phyloP scores from a whole-genome alignment of 1,284 basidiomycete genomes.

The Pyrrhoderma noxium region DNA sequence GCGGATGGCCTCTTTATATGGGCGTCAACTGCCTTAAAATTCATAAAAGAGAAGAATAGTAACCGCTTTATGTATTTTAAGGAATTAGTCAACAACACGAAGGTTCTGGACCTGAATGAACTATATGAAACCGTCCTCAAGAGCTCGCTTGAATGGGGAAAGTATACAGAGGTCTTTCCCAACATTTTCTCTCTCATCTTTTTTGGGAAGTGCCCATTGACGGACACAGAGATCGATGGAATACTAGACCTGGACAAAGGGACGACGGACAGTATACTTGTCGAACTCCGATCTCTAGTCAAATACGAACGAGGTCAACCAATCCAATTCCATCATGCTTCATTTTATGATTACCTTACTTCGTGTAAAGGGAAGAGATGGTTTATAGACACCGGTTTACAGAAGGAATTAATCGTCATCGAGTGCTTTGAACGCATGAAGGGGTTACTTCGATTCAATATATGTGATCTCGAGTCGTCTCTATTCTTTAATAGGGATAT shows the following conservation, averaged over 20 bases:
- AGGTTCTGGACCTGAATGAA: not conserved
- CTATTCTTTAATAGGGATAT: not conserved
- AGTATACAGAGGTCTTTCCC: not conserved
- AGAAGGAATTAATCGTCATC: not conserved
- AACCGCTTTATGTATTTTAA: too few species aligned
- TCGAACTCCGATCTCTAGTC: not conserved
- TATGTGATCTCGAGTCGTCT: not conserved
- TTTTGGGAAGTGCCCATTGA: not conserved
- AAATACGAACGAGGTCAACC: not conserved
- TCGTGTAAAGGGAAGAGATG: not conserved
- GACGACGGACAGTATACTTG: too few species aligned
- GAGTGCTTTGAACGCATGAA: not conserved
- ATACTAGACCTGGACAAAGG: not conserved
- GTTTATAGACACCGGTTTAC: not conserved
- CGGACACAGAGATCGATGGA: not conserved
- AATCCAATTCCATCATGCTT: not conserved
- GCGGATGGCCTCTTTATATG: constrained; percentile 27
- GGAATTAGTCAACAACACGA: too few species aligned
- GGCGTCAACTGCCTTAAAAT: constrained; percentile 25
- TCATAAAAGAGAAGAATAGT: too few species aligned
- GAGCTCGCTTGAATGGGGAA: not conserved
- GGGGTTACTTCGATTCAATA: not conserved
- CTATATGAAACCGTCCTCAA: not conserved
- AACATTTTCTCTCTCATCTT: not conserved
- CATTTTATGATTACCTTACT: not conserved